Conservation (phyloP, 257 asterid species). For the Buddleja alternifolia region DNA sequence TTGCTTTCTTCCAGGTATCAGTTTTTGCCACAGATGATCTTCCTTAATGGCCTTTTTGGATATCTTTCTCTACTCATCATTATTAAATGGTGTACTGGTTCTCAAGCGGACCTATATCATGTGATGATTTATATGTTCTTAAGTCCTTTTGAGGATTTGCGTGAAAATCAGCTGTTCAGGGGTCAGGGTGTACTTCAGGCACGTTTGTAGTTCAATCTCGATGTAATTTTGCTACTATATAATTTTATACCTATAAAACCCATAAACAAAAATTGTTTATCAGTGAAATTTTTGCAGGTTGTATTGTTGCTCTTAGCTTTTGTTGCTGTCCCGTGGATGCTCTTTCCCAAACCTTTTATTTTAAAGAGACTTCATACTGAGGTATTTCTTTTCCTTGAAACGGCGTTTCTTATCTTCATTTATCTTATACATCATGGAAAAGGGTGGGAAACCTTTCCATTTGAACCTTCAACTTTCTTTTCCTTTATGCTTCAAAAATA, state of each 20-base stretch:
- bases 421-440: conserved; percentile 2
- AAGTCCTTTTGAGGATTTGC: conserved; percentile 91
- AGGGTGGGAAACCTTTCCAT: background rate
- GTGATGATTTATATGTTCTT: conserved; percentile 99
- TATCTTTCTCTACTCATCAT: conserved; percentile 93
- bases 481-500: conserved; percentile 8
- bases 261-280: conserved; percentile 1
- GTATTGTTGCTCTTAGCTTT: conserved; percentile 68
- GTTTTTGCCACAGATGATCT: conserved; percentile 91
- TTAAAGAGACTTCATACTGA: conserved; percentile 78
- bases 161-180: conserved; percentile 85
- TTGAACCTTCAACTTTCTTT: conserved; percentile 3
- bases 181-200: conserved; percentile 95
- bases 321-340: conserved; percentile 96
- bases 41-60: conserved; percentile 96
- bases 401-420: background rate
- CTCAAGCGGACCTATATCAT: conserved; percentile 96
- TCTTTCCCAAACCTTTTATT: conserved; percentile 90
- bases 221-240: conserved; percentile 11
- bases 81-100: conserved; percentile 92
- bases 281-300: conserved; percentile 54
- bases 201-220: conserved; percentile 33
- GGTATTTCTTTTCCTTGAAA: conserved; percentile 49
- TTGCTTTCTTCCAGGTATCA: conserved; percentile 71
- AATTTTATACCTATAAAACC: background rate